Evolutionary conservation across 1,139 yeast species (phyloP).

Genomic region (Hansenula lynferdii): DNA sequence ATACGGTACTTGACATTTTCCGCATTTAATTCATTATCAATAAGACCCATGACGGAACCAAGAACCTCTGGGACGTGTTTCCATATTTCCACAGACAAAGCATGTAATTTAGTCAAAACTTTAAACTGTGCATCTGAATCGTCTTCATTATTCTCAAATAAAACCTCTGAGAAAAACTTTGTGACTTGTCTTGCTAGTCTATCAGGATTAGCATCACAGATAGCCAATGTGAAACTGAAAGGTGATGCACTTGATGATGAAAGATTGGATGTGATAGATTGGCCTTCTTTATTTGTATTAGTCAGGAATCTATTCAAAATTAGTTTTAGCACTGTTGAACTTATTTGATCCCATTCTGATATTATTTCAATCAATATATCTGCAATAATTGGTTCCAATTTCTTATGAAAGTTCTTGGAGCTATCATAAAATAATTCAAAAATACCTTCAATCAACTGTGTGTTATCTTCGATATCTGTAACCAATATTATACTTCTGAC

Average conservation of each 20-base stretch:
- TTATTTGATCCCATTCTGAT: conserved; percentile 68
- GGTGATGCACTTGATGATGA: conserved; percentile 44
- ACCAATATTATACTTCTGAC: conserved; percentile 75
- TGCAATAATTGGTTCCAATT: conserved; percentile 54
- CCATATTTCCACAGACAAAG: conserved; percentile 68
- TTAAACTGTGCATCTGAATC: conserved; percentile 31
- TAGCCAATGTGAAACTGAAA: conserved; percentile 58
- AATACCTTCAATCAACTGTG: conserved; percentile 45
- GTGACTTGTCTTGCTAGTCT: conserved; percentile 76
- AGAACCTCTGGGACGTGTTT: conserved; percentile 69
- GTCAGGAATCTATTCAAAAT: conserved; percentile 43
- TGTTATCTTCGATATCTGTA: conserved; percentile 68
- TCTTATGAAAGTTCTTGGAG: conserved; percentile 32
- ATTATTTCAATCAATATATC: conserved; percentile 75
- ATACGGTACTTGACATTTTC: conserved; percentile 60
- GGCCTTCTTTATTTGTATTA: conserved; percentile 24
- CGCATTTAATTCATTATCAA: conserved; percentile 76
- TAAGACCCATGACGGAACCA: conserved; percentile 69
- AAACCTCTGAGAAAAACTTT: conserved; percentile 72
- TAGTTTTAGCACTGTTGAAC: conserved; percentile 55
- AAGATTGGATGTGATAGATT: conserved; percentile 26
- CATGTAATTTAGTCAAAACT: conserved; percentile 56
- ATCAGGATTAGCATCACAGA: conserved; percentile 70
- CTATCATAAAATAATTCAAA: conserved; percentile 64
- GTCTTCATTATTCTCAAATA: conserved; percentile 41